Percentiles rank a stretch among this genome's conserved stretches.
These are phyloP conservation scores for Diaporthe caulivora DNA, from an alignment of 2,329 filamentous ascomycete genomes.

Conservation along the genomic window DNA sequence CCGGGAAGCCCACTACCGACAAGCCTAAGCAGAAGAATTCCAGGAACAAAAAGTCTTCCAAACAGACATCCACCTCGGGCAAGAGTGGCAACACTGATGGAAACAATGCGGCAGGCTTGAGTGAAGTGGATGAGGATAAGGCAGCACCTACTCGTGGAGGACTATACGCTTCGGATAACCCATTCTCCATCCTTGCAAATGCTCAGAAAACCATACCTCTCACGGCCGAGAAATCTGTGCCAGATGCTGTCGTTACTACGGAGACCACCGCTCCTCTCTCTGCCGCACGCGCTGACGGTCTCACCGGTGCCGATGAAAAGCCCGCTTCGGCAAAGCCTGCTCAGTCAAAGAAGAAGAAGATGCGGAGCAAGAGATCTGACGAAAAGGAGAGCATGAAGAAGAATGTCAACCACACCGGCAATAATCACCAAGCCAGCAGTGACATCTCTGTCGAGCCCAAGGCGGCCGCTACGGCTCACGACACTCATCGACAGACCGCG, in stretches of 20 bases:
- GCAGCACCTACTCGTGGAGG: background rate
- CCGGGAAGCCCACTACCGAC: background rate
- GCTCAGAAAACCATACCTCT: background rate
- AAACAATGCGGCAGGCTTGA: background rate
- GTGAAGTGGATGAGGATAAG: background rate
- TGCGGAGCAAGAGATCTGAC: background rate
- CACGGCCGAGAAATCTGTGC: background rate
- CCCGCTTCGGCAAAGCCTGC: background rate
- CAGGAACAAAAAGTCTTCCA: background rate
- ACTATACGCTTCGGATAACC: background rate
- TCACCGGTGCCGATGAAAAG: background rate
- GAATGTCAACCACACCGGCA: background rate
- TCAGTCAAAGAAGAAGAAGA: background rate
- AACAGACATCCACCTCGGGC: background rate
- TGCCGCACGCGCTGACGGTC: background rate
- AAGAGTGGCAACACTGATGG: background rate
- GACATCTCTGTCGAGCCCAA: background rate
- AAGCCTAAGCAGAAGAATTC: background rate
- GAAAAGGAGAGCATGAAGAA: background rate
- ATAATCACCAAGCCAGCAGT: background rate
- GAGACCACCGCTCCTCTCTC: background rate
- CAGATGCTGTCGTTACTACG: no score
- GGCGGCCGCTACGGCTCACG: background rate
- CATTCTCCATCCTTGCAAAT: background rate
- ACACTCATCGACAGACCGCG: background rate